phyloP scores from a whole-genome alignment of 2,329 filamentous ascomycete genomes.

The Stromatinia cepivora region DNA sequence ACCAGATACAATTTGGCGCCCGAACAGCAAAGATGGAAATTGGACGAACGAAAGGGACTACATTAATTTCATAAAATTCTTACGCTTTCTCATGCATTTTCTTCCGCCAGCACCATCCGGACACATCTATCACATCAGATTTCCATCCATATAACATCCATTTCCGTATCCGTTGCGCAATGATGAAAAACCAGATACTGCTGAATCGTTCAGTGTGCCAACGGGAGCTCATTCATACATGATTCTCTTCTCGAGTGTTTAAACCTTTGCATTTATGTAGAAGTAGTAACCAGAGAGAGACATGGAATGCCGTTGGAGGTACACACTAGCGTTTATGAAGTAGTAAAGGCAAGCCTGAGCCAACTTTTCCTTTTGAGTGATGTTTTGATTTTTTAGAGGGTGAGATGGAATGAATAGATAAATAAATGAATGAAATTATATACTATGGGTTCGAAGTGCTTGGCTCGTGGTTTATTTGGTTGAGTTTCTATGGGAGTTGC shows the following conservation, averaged over 20 bases:
- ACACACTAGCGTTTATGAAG: slow-evolving; percentile 37
- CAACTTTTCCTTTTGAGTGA: slow-evolving; percentile 28
- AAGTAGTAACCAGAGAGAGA: slow-evolving; percentile 41
- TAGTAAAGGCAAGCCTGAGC: slow-evolving; percentile 67
- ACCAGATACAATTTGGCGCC: slow-evolving; percentile 77
- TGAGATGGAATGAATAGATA: background rate
- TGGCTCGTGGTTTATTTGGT: background rate
- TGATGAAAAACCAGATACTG: slow-evolving; percentile 78
- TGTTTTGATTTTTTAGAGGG: background rate
- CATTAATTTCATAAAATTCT: slow-evolving; percentile 50
- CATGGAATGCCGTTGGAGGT: slow-evolving; percentile 34
- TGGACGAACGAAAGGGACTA: slow-evolving; percentile 67
- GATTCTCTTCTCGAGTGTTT: slow-evolving; percentile 24
- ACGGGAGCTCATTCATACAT: slow-evolving; percentile 34
- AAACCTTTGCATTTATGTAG: slow-evolving; percentile 51
- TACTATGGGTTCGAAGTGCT: background rate
- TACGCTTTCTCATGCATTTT: background rate
- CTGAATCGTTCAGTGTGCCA: slow-evolving; percentile 53
- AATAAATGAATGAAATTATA: background rate
- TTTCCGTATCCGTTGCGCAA: slow-evolving; percentile 44
- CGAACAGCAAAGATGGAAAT: slow-evolving; percentile 81
- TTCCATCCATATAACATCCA: background rate
- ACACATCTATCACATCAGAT: no score
- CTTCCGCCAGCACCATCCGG: background rate
- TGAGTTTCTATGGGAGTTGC: no score